Evolutionary conservation across 163 green algal genomes (phyloP), one percentile per base, ranked within the genome.

Genomic region (Scenedesmus sp.): DNA sequence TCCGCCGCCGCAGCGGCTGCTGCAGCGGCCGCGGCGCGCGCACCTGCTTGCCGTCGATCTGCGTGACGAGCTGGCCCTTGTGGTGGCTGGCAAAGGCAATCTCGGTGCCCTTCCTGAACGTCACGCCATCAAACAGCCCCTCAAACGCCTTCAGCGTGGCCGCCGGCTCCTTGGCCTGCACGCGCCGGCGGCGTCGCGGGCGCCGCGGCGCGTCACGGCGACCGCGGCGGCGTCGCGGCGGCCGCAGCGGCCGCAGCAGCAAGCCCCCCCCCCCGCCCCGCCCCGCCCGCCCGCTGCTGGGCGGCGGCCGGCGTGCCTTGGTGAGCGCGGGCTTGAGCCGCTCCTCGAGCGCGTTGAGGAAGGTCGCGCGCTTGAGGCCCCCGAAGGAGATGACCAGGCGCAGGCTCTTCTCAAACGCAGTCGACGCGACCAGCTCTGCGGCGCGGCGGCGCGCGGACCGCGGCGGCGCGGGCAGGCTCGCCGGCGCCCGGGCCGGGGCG

Each of bases 281-380:
- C n/a, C n/a, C n/a, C n/a, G n/a, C n/a, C n/a, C n/a, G n/a, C n/a
- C n/a, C n/a, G n/a, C n/a, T n/a, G n/a, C n/a, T n/a, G n/a, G n/a
- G n/a, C n/a, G n/a, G n/a, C n/a, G n/a, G n/a, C n/a, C n/a, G n/a
- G n/a, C n/a, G n/a, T n/a, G n/a, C n/a, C n/a, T n/a, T n/a, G 7
- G 39, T 10, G 24, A 94, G 66, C 5, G 66, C 54, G 2, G 91
- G 89, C 45, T 66, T 80, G 58, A 96, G 80, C 15, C 88, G 83
- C 62, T 95, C 92, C 42, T 93, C 70, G 29, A 96, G 73, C 1
- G 89, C 91, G 29, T 89, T 83, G 44, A 92, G 29, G 50, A 96
- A 96, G 57, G 86, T 78, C 9, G 72, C 34, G n/a, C 80, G 84
- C 65, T 93, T 94, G 42, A 95, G 85, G 20, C 85, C 39, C 2